Evolutionary conservation across 2,329 filamentous ascomycete species (phyloP), one percentile per base, ranked within the genome.

Genomic region (Trichoderma atroviride): DNA sequence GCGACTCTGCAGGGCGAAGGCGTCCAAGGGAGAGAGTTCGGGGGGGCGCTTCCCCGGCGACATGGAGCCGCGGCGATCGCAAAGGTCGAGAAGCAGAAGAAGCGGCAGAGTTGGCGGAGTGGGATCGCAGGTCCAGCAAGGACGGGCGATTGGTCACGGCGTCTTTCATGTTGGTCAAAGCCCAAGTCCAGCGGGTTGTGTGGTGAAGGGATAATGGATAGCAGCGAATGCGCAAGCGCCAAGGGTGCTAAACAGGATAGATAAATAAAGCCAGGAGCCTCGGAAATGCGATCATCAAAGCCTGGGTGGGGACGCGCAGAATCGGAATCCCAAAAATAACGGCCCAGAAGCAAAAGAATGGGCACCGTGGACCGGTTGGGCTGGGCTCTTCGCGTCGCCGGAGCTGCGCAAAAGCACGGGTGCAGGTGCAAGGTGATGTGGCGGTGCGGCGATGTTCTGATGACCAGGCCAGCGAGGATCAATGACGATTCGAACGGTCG

Each of bases 11-110:
- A 95, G 86, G 27, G 95, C 95, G 78, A 99, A 96, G 59, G 95
- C 95, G 85, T 99, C 96, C 73, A 99, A 87, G 13, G 96, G 96
- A 9, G 96, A 98, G 69, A 98, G 86, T 64, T 96, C 92, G 5
- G 96, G 96, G 96, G 24, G 96, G 95, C 1, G 92, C 87, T 74
- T 95, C 92, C 71, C 92, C 92, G 69, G 91, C 91, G 69, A 92
- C 85, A 79, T 94, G 91, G 70, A 93, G 83, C 71, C 91, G 89
- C 53, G 92, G 91, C n/a, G 92, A 94, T 72, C 86, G 84, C 40
- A 90, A 80, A n/a, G 88, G 86, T 67, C 84, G 85, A 22, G 83
- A 76, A 13, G 83, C 76, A 13, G 81, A 74, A 61, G 82, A 82
- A 27, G 76, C 72, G 67, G 80, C 78, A 19, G 86, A 87, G 31